Base-by-base conservation (phyloP, 805 yeast genomes). In the Aciculoconidium aculeatum region DNA sequence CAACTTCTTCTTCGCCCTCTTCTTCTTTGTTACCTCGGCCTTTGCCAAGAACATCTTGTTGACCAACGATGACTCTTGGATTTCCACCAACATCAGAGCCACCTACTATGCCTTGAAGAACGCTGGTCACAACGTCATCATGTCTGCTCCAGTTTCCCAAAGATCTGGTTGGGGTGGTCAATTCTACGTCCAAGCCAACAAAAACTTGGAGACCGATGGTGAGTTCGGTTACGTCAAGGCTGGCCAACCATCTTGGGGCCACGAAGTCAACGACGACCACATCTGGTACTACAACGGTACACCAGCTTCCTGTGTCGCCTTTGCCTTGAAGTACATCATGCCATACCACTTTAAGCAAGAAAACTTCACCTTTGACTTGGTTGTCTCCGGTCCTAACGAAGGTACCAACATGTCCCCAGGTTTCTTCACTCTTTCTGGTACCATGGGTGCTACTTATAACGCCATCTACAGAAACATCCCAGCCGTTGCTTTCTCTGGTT, bases 81-180 rank as follows among this genome's bases (percentile, higher is more conserved):
- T 25, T 15, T 24, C 45, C 25, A 44, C 51, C 39, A 42, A 44
- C 39, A 44, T 44, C 35, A 37, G 51, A 32, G 51, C 51, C 20
- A 32, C 46, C 21, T 45, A 44, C 42, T 37, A 50, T 11, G 46
- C 49, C 11, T 42, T 62, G 21, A 39, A 43, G 27, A 51, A 46
- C 7, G 75, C 69, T n/a, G 75, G 74, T 15, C 67, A 72, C 45
- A 58, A 53, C 32, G 77, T 70, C 23, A 51, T 63, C 28, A 40
- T 69, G 41, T 72, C 67, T 21, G 77, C 77, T 8, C 77, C 78
- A 27, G 70, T 62, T 14, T 59, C 61, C 22, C 71, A 67, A 40
- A 58, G 67, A 52, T 63, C 72, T 0, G 77, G 80, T 7, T 63
- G 60, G 38, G 80, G 78, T 31, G 80, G 80, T 34, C 67, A 69